phyloP scores from a whole-genome alignment of 2,329 filamentous ascomycete genomes.

The Sporothrix globosa region DNA sequence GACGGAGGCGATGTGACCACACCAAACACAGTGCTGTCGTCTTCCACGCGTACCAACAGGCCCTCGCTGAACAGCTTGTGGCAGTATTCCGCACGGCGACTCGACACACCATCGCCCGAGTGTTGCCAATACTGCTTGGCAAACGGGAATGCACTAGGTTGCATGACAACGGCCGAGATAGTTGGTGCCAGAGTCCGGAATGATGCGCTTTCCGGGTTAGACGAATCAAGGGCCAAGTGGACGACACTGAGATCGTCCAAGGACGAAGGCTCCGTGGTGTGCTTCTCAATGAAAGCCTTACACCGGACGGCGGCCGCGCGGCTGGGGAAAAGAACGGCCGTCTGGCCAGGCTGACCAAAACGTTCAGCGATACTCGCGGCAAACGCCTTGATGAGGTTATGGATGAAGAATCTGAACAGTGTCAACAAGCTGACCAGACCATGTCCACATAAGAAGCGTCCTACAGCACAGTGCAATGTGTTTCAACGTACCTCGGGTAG shows the following conservation, averaged over 20 bases:
- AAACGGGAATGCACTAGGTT: slow-evolving; percentile 65
- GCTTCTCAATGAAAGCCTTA: slow-evolving; percentile 68
- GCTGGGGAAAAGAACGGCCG: slow-evolving; percentile 84
- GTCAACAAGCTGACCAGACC: background rate
- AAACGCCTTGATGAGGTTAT: slow-evolving; percentile 77
- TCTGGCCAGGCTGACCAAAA: slow-evolving; percentile 64
- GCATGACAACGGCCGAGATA: slow-evolving; percentile 73
- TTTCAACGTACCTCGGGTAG: slow-evolving; percentile 71
- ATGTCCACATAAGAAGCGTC: background rate
- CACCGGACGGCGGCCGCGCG: slow-evolving; percentile 71
- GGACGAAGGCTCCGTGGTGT: slow-evolving; percentile 55
- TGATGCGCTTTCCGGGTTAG: slow-evolving; percentile 55
- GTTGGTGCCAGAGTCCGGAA: slow-evolving; percentile 61
- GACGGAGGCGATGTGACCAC: slow-evolving; percentile 8
- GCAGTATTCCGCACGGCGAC: slow-evolving; percentile 88
- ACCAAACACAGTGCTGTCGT: background rate
- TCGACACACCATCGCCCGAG: slow-evolving; percentile 88
- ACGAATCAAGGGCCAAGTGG: slow-evolving; percentile 65
- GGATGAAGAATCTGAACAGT: slow-evolving; percentile 77
- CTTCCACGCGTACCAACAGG: slow-evolving; percentile 50
- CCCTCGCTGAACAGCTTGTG: slow-evolving; percentile 72
- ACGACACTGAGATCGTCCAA: slow-evolving; percentile 57
- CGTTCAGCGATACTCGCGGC: slow-evolving; percentile 67
- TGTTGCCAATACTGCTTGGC: slow-evolving; percentile 99
- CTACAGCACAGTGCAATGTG: background rate